Percentiles rank a stretch among this genome's conserved stretches.
phyloP scores from a whole-genome alignment of 192 early-diverging fungal genomes.

The Coemansia sp. region DNA sequence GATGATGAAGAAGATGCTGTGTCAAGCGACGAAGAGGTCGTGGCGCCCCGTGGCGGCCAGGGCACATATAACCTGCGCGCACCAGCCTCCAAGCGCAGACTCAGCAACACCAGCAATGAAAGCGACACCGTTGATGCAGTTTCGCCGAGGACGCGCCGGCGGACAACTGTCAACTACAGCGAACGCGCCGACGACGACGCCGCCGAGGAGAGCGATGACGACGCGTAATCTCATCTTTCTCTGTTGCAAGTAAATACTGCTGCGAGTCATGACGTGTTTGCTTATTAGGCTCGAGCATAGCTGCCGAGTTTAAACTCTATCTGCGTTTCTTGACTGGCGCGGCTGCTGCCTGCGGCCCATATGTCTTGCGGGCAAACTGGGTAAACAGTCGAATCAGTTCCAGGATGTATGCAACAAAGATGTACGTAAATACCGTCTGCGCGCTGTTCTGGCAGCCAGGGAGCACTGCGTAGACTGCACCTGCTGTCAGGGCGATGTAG shows the following conservation, averaged over 20 bases:
- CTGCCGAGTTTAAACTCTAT: slow-evolving; percentile 4
- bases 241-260: background rate
- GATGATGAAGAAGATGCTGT: slow-evolving; percentile 27
- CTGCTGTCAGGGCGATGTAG: slow-evolving; percentile 66
- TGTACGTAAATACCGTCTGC: slow-evolving; percentile 61
- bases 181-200: slow-evolving; percentile 8
- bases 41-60: slow-evolving; percentile 30
- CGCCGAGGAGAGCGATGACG: slow-evolving; percentile 11
- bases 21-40: slow-evolving; percentile 23
- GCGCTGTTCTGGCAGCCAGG: slow-evolving; percentile 58
- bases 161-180: slow-evolving; percentile 18
- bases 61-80: slow-evolving; percentile 44
- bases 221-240: slow-evolving; percentile 1
- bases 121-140: slow-evolving; percentile 22
- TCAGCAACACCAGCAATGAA: background rate
- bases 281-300: too few relatives aligned
- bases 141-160: slow-evolving; percentile 40
- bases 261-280: too few relatives aligned
- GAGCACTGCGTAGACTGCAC: slow-evolving; percentile 63
- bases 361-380: slow-evolving; percentile 75
- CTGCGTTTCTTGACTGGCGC: slow-evolving; percentile 15
- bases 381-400: slow-evolving; percentile 80
- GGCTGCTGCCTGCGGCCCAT: slow-evolving; percentile 23
- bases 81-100: slow-evolving; percentile 32
- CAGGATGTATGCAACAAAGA: slow-evolving; percentile 71